A percentile compares a stretch with the other conserved stretches of the same genome.
Evolutionary conservation across 768 basidiomycete species (phyloP).

Genomic region (Auriscalpium vulgare): DNA sequence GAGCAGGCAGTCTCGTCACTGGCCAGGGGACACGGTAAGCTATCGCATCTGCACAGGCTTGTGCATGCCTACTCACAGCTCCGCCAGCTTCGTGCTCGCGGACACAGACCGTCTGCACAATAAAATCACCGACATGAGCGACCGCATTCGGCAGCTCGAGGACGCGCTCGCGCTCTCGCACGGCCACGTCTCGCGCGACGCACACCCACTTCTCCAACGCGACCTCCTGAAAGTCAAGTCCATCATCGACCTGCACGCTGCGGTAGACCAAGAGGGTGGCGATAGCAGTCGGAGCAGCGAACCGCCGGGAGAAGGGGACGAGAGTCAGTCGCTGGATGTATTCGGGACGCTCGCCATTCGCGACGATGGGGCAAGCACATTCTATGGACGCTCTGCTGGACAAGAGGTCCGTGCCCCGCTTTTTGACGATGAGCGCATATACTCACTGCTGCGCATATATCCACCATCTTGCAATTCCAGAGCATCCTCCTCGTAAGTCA

Average conservation of each 20-base stretch:
- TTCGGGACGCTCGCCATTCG: constrained; percentile 65
- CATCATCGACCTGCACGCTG: constrained; percentile 58
- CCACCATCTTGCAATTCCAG: neutral
- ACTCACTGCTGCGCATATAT: neutral
- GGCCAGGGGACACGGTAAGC: constrained; percentile 70
- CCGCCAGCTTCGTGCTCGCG: constrained; percentile 55
- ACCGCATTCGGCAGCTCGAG: constrained; percentile 65
- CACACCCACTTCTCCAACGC: constrained; percentile 52
- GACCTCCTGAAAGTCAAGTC: constrained; percentile 62
- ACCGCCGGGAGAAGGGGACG: constrained; percentile 15
- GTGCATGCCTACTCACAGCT: neutral
- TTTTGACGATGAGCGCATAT: neutral
- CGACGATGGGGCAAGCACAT: constrained; percentile 62
- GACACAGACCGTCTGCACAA: constrained; percentile 63
- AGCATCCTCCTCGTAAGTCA: constrained; percentile 11
- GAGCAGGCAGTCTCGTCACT: constrained; percentile 52
- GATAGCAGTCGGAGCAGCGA: constrained; percentile 12
- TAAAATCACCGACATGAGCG: constrained; percentile 61
- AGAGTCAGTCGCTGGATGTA: constrained; percentile 52
- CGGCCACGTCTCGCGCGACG: constrained; percentile 33
- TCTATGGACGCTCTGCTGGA: constrained; percentile 66
- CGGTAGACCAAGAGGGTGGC: constrained; percentile 35
- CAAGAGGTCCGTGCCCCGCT: constrained; percentile 45
- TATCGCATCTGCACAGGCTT: neutral
- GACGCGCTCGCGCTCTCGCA: constrained; percentile 56